Evolutionary conservation across 1,284 basidiomycete genomes (phyloP), one percentile per base, ranked within the genome.

Genomic region (Flammula alnicola): DNA sequence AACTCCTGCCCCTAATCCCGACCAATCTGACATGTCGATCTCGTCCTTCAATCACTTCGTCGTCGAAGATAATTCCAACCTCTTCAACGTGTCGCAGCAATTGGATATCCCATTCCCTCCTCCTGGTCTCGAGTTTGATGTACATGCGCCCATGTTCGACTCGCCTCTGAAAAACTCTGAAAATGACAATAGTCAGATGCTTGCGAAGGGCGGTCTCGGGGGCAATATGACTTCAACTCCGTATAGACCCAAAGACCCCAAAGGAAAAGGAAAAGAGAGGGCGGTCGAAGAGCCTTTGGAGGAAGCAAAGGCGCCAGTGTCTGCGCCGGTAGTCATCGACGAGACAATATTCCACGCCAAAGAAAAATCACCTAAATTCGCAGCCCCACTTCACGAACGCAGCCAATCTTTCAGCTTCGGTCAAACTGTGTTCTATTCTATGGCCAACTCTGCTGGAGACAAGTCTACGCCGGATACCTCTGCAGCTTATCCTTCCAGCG

Each of bases 371-470:
- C 63, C 70, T 5, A 62, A 63, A 22, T 54, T 73, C 4, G 63
- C 70, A 14, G 46, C 67, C 5, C 58, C 65, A 0, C 60, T 72
- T 8, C 76, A 77, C 47, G 74, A 77, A 36, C 75, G 76, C 22
- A 82, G 79, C 54, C 76, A 81, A 12, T 84, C 83, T 1, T 84
- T 84, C 63, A 83, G 80, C 59, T 77, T 83, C 46, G 81, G 81
- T 3, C 80, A 83, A 60, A 79, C 79, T 1, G 68, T 81, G 3
- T 85, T 84, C 64, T 79, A 75, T 54, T 77, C 78, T 0, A 69
- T 75, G 61, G 62, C 57, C 5, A 59, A 58, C 45, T 46, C 44
- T 56, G 61, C 58, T 54, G 54, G 58, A 29, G 49, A 57, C 49
- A 61, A 51, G 46, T 61, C 45, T 54, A 55, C 23, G 16, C 51